Conservation (phyloP, 2,329 filamentous ascomycete species). For the Botrytis medusae region DNA sequence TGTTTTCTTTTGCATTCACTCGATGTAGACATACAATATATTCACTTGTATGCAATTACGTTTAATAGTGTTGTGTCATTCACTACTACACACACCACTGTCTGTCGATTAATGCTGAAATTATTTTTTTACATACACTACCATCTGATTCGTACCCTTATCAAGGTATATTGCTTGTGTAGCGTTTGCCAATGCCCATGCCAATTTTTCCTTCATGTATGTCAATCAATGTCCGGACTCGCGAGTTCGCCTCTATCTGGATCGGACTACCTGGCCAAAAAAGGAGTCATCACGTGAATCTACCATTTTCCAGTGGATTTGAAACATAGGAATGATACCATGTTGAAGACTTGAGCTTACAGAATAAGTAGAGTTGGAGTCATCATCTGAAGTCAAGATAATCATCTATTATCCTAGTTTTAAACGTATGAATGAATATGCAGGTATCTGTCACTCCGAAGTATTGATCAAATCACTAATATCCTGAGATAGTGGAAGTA, state of each 20-base stretch:
- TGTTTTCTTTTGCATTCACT: not conserved
- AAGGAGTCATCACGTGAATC: conserved; percentile 18
- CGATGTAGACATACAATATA: not conserved
- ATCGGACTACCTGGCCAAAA: not conserved
- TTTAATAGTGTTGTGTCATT: not conserved
- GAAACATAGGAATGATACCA: not conserved
- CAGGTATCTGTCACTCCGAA: not conserved
- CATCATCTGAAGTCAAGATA: not conserved
- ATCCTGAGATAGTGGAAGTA: not conserved
- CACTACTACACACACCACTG: not conserved
- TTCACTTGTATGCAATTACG: too few species aligned
- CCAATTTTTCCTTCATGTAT: not conserved
- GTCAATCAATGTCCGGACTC: not conserved
- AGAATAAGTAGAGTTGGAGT: not conserved
- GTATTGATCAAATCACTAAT: not conserved
- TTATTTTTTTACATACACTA: not conserved
- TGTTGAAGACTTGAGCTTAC: not conserved
- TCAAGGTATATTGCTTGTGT: not conserved
- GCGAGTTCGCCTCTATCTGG: not conserved
- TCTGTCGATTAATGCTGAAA: not conserved
- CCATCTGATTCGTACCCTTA: conserved; percentile 7
- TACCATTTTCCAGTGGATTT: not conserved
- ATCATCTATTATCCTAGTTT: not conserved
- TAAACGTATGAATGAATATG: not conserved
- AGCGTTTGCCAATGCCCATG: not conserved